These are phyloP conservation scores for Cyclanthera cordifolia DNA, from an alignment of 306 rosid genomes.

Conservation along the genomic window DNA sequence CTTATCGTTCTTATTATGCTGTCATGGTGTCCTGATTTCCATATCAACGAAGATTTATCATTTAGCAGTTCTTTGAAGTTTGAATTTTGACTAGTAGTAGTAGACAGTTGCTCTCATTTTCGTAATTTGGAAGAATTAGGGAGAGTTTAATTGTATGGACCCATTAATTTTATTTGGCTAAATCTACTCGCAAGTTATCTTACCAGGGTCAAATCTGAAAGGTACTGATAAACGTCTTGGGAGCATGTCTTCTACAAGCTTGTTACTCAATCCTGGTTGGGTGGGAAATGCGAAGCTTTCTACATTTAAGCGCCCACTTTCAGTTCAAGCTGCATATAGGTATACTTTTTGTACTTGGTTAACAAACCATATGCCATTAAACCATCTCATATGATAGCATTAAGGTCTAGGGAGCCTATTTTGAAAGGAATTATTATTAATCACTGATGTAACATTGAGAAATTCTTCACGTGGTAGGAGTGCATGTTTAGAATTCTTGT, in stretches of 20 bases:
- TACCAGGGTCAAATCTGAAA: constrained; percentile 34
- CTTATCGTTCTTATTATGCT: not conserved
- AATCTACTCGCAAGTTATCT: not conserved
- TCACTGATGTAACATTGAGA: not conserved
- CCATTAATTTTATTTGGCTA: not conserved
- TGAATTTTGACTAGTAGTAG: not conserved
- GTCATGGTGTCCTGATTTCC: not conserved
- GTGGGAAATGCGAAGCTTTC: constrained; percentile 26
- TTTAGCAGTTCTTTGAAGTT: not conserved
- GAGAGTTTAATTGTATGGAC: not conserved
- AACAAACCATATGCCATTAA: not conserved
- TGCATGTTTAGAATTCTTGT: constrained; percentile 1
- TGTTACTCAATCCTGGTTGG: constrained; percentile 25
- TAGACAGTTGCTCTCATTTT: not conserved
- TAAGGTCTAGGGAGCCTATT: not conserved
- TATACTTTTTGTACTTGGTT: constrained; percentile 18
- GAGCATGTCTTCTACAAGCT: constrained; percentile 28
- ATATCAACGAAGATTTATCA: not conserved
- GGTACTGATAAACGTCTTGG: constrained; percentile 25
- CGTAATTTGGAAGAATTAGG: not conserved
- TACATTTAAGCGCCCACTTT: constrained; percentile 34
- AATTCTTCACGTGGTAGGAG: not conserved
- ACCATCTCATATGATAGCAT: not conserved
- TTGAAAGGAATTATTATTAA: not conserved
- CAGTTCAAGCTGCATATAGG: constrained; percentile 71